Evolutionary conservation across 257 asterid genomes (phyloP), one percentile per base, ranked within the genome.

Genomic region (Ophiorrhiza pumila): DNA sequence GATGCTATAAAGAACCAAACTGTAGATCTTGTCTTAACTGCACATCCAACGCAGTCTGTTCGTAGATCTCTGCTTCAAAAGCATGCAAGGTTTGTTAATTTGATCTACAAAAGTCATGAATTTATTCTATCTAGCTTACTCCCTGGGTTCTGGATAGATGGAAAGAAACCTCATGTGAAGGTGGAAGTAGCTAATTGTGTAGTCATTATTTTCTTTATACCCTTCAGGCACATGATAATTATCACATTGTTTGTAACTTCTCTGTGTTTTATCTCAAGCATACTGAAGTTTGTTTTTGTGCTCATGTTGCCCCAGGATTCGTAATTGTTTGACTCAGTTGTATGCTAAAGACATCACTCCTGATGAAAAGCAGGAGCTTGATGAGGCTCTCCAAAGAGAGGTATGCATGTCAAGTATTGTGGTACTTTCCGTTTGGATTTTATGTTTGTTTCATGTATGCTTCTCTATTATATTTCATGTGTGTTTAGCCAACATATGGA

Each of bases 1-100:
- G 94, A 91, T 70, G 93, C 97, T 80, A 71, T 93, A 81, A 91
- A 91, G 87, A 93, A 93, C 83, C 97, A 91, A 79, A 93, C 98
- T 0, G 90, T 93, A 0, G 97, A 93, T 82, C 79, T 93, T 76
- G 98, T 93, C 27, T 77, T 93, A 2, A 93, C 97, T 0, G 96
- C 97, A 6, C 97, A 93, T 82, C 98, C 98, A 63, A 93, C 98
- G 72, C 98, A 93, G 71, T 88, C 98, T 71, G 96, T 91, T 68
- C 98, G 98, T 46, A 74, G 98, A 80, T 93, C 98, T 75, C 82
- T 93, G 88, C 97, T 93, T 75, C 98, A 93, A 72, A 93, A 93
- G 82, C 98, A 93, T 42, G 96, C 86, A 22, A 93, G 98, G 98
- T 93, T 76, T 73, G 86, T 75, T 17, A 14, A 22, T 52, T 25